phyloP scores from a whole-genome alignment of 2,329 filamentous ascomycete species.

The Cadophora malorum region DNA sequence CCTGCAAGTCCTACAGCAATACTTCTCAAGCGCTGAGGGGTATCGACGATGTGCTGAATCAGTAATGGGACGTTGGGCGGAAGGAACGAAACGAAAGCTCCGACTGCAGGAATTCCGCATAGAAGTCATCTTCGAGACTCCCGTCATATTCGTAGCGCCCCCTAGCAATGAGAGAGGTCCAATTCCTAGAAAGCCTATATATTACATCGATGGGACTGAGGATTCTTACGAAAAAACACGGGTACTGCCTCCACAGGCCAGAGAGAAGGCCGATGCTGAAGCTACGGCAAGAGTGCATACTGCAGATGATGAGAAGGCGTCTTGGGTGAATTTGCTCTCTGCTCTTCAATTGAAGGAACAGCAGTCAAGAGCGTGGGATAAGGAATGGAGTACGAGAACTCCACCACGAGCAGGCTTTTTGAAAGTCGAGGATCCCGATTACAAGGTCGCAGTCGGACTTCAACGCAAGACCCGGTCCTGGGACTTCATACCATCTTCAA shows the following conservation, averaged over 20 bases:
- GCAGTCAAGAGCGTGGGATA: slow-evolving; percentile 54
- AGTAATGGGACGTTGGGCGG: slow-evolving; percentile 45
- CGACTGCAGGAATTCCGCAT: slow-evolving; percentile 46
- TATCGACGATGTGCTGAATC: slow-evolving; percentile 47
- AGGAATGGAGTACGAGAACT: background rate
- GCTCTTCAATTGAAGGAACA: slow-evolving; percentile 58
- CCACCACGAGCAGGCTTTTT: slow-evolving; percentile 25
- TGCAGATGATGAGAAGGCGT: slow-evolving; percentile 61
- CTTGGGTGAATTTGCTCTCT: slow-evolving; percentile 59
- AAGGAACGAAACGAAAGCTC: slow-evolving; percentile 43
- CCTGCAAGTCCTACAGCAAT: slow-evolving; percentile 47
- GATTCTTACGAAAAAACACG: slow-evolving; percentile 38
- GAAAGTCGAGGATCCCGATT: slow-evolving; percentile 26
- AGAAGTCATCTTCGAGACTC: slow-evolving; percentile 48
- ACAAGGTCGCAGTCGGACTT: slow-evolving; percentile 41
- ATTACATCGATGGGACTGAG: slow-evolving; percentile 40
- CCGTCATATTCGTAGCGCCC: slow-evolving; percentile 44
- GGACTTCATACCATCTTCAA: slow-evolving; percentile 48
- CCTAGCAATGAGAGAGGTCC: slow-evolving; percentile 42
- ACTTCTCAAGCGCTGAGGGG: slow-evolving; percentile 49
- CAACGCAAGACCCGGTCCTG: slow-evolving; percentile 46
- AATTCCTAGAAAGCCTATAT: slow-evolving; percentile 34
- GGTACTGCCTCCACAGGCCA: slow-evolving; percentile 31
- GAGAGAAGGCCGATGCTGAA: slow-evolving; percentile 26
- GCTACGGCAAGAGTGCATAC: slow-evolving; percentile 52